phyloP scores from a whole-genome alignment of 352 stramenopile genomes.

The Ophiocytium majus region DNA sequence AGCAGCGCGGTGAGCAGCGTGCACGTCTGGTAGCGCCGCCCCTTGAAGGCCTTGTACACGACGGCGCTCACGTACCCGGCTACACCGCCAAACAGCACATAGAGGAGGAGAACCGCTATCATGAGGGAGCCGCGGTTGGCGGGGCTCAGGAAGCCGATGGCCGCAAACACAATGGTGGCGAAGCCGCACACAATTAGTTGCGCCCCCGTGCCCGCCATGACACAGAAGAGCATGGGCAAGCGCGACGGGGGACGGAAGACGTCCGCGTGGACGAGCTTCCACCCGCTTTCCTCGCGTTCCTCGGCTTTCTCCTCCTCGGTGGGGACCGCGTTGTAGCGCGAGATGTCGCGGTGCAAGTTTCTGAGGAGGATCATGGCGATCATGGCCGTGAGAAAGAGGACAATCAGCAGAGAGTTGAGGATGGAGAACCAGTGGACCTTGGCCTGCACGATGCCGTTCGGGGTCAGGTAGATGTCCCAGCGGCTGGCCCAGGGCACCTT shows the following conservation, averaged over 20 bases:
- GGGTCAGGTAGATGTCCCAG: conserved; percentile 97
- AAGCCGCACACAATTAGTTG: conserved; percentile 83
- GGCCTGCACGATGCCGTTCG: conserved; percentile 69
- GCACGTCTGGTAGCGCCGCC: conserved; percentile 95
- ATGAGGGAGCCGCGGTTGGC: conserved; percentile 95
- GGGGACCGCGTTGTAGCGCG: conserved; percentile 90
- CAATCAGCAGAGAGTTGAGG: conserved; percentile 98
- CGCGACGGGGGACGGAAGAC: conserved; percentile 94
- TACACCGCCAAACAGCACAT: conserved; percentile 91
- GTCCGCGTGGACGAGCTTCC: conserved; percentile 92
- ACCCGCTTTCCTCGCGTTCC: conserved; percentile 84
- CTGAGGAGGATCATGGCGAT: conserved; percentile 98
- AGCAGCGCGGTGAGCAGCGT: conserved; percentile 90
- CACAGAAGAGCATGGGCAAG: conserved; percentile 91
- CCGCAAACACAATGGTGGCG: conserved; percentile 93
- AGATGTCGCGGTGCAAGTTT: conserved; percentile 95
- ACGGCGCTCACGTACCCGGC: conserved; percentile 90
- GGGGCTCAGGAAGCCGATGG: conserved; percentile 85
- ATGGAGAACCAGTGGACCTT: conserved; percentile 99
- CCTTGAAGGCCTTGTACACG: conserved; percentile 99
- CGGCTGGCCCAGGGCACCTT: conserved; percentile 93
- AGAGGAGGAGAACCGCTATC: conserved; percentile 95
- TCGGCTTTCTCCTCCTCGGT: conserved; percentile 94
- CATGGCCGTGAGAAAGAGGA: conserved; percentile 97
- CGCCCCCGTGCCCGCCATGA: conserved; percentile 93